Conservation (phyloP, 2,329 filamentous ascomycete species). For the Dactylellina sp. region DNA sequence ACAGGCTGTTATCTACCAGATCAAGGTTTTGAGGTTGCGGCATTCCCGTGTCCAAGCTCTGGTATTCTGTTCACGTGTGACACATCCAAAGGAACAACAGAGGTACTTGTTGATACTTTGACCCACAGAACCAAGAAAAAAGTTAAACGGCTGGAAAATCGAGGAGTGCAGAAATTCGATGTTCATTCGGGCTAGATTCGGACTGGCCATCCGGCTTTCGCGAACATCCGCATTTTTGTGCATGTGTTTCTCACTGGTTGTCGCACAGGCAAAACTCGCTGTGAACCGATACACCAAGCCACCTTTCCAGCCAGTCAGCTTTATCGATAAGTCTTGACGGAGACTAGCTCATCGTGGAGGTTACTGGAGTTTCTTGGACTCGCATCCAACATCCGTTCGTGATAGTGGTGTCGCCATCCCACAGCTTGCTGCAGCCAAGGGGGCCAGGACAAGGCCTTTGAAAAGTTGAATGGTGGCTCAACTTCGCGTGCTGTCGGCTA, state of each 20-base stretch:
- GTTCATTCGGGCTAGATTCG: not conserved
- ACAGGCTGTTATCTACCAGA: slow-evolving; percentile 8
- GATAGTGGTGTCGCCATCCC: slow-evolving; percentile 35
- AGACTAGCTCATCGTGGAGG: not conserved
- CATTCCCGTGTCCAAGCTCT: not conserved
- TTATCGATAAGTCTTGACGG: slow-evolving; percentile 5
- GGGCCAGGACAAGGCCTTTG: slow-evolving; percentile 7
- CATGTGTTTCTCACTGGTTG: not conserved
- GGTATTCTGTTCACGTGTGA: slow-evolving; percentile 17
- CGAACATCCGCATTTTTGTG: not conserved
- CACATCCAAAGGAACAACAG: not conserved
- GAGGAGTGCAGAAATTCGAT: slow-evolving; percentile 22
- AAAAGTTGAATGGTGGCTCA: slow-evolving; percentile 8
- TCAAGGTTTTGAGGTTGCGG: not conserved
- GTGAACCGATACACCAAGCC: not conserved
- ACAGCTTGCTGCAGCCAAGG: slow-evolving; percentile 15
- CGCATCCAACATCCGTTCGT: slow-evolving; percentile 4
- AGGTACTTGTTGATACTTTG: not conserved
- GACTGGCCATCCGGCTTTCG: slow-evolving; percentile 9
- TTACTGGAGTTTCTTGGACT: slow-evolving; percentile 1
- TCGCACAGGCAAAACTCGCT: slow-evolving; percentile 18
- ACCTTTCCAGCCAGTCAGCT: not conserved
- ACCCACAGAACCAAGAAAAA: slow-evolving; percentile 6
- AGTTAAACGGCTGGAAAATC: slow-evolving; percentile 7
- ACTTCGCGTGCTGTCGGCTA: slow-evolving; percentile 37